These are phyloP conservation scores for Cladosporium sp. DNA, from an alignment of 2,329 filamentous ascomycete species.

Conservation along the genomic window DNA sequence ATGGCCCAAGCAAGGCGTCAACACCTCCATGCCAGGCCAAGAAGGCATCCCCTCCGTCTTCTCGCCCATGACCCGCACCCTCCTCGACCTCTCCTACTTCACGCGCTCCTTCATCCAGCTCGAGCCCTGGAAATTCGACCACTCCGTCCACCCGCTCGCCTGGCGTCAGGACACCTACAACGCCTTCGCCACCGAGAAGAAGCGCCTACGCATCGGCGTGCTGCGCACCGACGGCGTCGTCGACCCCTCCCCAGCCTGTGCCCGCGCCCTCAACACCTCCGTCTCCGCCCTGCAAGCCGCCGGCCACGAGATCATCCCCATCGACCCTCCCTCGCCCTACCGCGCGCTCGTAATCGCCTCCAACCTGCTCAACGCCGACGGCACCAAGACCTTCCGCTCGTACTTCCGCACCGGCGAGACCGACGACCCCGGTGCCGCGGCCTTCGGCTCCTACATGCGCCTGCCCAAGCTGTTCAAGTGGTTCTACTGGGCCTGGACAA, in stretches of 20 bases:
- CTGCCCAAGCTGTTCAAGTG: slow-evolving; percentile 76
- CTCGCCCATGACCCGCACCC: slow-evolving; percentile 86
- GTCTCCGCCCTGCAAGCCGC: slow-evolving; percentile 67
- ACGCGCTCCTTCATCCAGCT: slow-evolving; percentile 75
- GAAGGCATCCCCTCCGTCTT: slow-evolving; percentile 88
- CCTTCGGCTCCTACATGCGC: slow-evolving; percentile 73
- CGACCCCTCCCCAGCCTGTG: slow-evolving; percentile 81
- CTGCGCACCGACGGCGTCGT: slow-evolving; percentile 74
- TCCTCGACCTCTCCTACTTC: slow-evolving; percentile 83
- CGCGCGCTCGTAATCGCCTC: slow-evolving; percentile 75
- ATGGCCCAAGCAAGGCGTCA: slow-evolving; percentile 83
- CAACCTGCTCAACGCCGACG: slow-evolving; percentile 81
- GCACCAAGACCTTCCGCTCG: slow-evolving; percentile 75
- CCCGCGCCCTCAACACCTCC: slow-evolving; percentile 71
- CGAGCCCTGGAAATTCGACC: slow-evolving; percentile 87
- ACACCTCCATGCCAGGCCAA: slow-evolving; percentile 88
- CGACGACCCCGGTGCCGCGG: slow-evolving; percentile 74
- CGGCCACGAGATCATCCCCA: slow-evolving; percentile 73
- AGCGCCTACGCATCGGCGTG: slow-evolving; percentile 71
- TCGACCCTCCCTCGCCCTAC: slow-evolving; percentile 61
- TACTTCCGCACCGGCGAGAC: slow-evolving; percentile 77
- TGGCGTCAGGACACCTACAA: slow-evolving; percentile 70
- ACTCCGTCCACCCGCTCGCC: slow-evolving; percentile 78
- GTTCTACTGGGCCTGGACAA: slow-evolving; percentile 87
- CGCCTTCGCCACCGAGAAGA: slow-evolving; percentile 61